These are phyloP conservation scores for Monosporascus sp. DNA, from an alignment of 2,329 filamentous ascomycete genomes.

Conservation along the genomic window DNA sequence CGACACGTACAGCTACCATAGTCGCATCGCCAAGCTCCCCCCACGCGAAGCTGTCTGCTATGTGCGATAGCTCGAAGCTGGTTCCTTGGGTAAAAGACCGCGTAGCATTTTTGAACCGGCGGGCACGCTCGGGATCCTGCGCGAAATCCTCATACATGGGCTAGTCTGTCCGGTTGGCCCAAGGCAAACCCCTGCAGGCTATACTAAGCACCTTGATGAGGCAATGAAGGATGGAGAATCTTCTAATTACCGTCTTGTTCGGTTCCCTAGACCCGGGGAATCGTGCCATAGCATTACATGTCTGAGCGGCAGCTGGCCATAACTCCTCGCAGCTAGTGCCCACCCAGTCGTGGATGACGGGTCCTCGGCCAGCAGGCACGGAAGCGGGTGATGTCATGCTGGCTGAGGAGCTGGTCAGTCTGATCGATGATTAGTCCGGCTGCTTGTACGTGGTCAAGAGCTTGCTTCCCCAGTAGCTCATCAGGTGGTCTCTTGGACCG, in stretches of 20 bases:
- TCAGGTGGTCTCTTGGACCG: slow-evolving; percentile 18
- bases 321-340: slow-evolving; percentile 12
- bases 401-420: slow-evolving; percentile 19
- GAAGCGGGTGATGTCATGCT: slow-evolving; percentile 20
- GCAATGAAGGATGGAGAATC: not conserved
- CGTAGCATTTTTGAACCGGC: slow-evolving; percentile 17
- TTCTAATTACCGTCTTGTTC: slow-evolving; percentile 10
- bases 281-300: slow-evolving; percentile 13
- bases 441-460: not conserved
- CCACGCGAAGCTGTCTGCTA: slow-evolving; percentile 14
- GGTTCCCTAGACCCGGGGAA: slow-evolving; percentile 14
- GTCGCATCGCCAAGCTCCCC: slow-evolving; percentile 2
- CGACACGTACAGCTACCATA: slow-evolving; percentile 12
- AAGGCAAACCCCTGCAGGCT: slow-evolving; percentile 12
- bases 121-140: slow-evolving; percentile 12
- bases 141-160: slow-evolving; percentile 15
- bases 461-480: slow-evolving; percentile 10
- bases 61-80: slow-evolving; percentile 10
- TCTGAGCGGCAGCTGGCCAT: slow-evolving; percentile 14
- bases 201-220: not conserved
- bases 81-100: slow-evolving; percentile 11
- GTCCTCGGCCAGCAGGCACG: slow-evolving; percentile 14
- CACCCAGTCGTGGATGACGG: slow-evolving; percentile 13
- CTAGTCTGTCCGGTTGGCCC: slow-evolving; percentile 13
- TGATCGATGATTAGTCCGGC: not conserved